A percentile compares a stretch with the other conserved stretches of the same genome.
Evolutionary conservation across 2,329 filamentous ascomycete genomes (phyloP).

Genomic region (Colletotrichum lindemuthianum): DNA sequence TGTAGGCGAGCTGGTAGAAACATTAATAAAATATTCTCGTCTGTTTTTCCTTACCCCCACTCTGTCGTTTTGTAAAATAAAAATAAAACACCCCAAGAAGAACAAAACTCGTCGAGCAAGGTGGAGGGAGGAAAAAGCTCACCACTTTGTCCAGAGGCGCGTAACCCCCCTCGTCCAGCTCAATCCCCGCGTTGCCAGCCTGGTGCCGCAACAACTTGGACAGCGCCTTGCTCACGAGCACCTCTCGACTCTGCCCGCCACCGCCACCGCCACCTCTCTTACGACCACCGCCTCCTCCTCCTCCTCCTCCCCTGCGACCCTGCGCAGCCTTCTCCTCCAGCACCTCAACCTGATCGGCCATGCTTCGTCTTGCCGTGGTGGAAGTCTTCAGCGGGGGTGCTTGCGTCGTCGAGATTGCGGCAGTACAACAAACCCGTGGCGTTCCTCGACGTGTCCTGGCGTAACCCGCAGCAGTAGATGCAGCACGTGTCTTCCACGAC

Average conservation of each 20-base stretch:
- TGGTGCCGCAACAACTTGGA: conserved; percentile 66
- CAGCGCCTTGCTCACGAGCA: conserved; percentile 63
- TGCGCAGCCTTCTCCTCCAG: conserved; percentile 36
- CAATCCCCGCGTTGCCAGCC: conserved; percentile 65
- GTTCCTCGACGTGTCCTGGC: too few species aligned
- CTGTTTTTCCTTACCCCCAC: neutral
- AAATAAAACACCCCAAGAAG: too few species aligned
- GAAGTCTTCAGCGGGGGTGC: too few species aligned
- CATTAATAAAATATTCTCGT: neutral
- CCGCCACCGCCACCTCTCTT: conserved; percentile 42
- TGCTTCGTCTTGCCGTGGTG: neutral
- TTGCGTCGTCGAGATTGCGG: too few species aligned
- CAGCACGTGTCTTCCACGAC: too few species aligned
- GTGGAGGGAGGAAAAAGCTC: conserved; percentile 46
- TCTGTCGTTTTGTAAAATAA: neutral
- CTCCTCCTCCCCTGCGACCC: conserved; percentile 40
- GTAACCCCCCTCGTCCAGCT: conserved; percentile 68
- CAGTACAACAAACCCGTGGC: too few species aligned
- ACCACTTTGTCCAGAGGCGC: conserved; percentile 68
- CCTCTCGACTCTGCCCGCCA: conserved; percentile 51
- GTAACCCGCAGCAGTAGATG: too few species aligned
- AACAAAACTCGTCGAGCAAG: neutral
- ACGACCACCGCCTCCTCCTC: conserved; percentile 43
- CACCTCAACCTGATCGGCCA: conserved; percentile 23
- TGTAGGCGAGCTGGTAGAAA: conserved; percentile 60